Evolutionary conservation across 164 flowering plant species (phyloP).

Genomic region (Vitis amurensis): DNA sequence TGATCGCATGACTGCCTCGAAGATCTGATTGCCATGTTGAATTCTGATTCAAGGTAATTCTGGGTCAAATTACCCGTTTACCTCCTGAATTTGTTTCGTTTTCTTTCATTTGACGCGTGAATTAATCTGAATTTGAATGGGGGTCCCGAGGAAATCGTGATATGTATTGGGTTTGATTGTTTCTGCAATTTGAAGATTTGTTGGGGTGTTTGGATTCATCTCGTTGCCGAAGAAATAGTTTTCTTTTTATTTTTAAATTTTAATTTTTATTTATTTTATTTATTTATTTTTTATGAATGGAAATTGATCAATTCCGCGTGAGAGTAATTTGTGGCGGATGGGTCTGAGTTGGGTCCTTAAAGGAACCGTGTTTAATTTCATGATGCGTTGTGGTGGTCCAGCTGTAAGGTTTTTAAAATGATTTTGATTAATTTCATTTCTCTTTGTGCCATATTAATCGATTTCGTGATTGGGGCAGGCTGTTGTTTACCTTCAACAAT

Average conservation of each 20-base stretch:
- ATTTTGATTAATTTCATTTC: background rate
- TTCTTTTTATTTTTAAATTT: background rate
- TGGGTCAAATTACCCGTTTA: background rate
- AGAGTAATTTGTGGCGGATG: constrained; percentile 4
- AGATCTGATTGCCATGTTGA: constrained; percentile 1
- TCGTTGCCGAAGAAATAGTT: background rate
- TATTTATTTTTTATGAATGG: background rate
- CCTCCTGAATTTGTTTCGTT: background rate
- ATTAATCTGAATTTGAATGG: background rate
- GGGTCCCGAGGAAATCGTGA: background rate
- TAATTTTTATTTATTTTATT: background rate
- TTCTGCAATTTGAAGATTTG: background rate
- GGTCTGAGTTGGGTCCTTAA: constrained; percentile 8
- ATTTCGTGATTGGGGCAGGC: too few species aligned
- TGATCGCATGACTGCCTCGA: too few species aligned
- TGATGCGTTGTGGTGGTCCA: background rate
- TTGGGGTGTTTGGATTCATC: background rate
- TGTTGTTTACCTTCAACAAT: too few species aligned
- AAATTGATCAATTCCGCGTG: constrained; percentile 4
- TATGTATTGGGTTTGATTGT: background rate
- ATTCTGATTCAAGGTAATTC: constrained; percentile 3
- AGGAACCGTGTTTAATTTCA: constrained; percentile 8
- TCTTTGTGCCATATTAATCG: too few species aligned
- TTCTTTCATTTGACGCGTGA: background rate
- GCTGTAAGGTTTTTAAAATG: background rate